Evolutionary conservation across 2,329 filamentous ascomycete species (phyloP).

Genomic region (Arthrinium phaeospermum): DNA sequence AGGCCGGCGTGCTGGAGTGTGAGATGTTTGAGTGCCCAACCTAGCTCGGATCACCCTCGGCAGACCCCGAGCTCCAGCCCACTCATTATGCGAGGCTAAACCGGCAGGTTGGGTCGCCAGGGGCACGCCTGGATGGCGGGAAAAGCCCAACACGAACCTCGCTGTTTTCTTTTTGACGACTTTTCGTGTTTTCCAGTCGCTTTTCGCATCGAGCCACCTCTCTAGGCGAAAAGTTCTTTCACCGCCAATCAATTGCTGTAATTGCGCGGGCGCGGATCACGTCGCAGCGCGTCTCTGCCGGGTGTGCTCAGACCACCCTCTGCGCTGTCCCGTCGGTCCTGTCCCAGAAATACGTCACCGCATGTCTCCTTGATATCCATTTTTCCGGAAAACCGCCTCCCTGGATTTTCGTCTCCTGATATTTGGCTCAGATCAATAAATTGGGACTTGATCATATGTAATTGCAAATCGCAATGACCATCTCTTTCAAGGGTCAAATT

Average conservation of each 20-base stretch:
- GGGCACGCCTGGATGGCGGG: not conserved
- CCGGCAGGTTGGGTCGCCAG: not conserved
- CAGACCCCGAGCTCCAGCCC: not conserved
- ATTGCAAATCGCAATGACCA: too few species aligned
- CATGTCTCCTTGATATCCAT: not conserved
- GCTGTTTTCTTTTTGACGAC: not conserved
- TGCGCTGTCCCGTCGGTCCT: not conserved
- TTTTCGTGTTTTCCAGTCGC: not conserved
- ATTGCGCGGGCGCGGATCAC: not conserved
- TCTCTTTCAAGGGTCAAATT: too few species aligned
- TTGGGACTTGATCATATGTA: not conserved
- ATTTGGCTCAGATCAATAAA: not conserved
- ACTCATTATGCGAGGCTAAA: not conserved
- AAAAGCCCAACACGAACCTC: not conserved
- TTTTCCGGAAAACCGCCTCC: not conserved
- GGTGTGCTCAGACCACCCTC: slow-evolving; percentile 7
- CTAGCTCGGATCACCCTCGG: slow-evolving; percentile 6
- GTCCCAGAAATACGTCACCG: slow-evolving; percentile 5
- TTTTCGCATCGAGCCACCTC: not conserved
- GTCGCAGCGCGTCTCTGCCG: not conserved
- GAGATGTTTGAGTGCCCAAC: not conserved
- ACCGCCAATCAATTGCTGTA: not conserved
- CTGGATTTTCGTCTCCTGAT: not conserved
- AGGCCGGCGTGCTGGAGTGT: not conserved
- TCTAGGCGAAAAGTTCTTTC: not conserved